Evolutionary conservation across 805 yeast genomes (phyloP).

Genomic region (Candida anglica): DNA sequence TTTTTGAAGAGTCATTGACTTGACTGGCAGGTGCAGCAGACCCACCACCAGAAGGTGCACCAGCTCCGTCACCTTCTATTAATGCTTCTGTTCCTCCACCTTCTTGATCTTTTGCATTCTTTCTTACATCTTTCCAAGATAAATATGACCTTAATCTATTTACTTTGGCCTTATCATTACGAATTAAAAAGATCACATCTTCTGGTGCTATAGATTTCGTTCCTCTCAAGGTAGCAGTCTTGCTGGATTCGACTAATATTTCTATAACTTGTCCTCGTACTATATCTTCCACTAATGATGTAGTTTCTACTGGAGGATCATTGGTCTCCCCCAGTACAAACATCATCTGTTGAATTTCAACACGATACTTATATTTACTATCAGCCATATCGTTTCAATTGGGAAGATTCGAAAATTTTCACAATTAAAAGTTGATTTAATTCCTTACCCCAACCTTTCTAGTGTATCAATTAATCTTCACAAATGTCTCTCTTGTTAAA

Average conservation of each 20-base stretch:
- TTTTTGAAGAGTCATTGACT: conserved; percentile 34
- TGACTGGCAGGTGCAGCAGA: conserved; percentile 31
- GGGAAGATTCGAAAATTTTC: background rate
- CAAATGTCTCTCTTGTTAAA: too few relatives aligned
- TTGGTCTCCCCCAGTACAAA: conserved; percentile 93
- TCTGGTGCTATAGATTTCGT: conserved; percentile 84
- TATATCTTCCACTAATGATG: conserved; percentile 90
- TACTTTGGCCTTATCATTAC: conserved; percentile 93
- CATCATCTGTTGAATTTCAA: conserved; percentile 98
- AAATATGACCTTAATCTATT: conserved; percentile 85
- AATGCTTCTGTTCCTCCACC: conserved; percentile 47
- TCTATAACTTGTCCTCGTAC: conserved; percentile 94
- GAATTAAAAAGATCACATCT: conserved; percentile 85
- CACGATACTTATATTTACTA: conserved; percentile 67
- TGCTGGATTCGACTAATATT: conserved; percentile 69
- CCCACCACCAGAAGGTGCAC: conserved; percentile 35
- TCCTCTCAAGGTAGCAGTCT: conserved; percentile 75
- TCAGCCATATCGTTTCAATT: conserved; percentile 9
- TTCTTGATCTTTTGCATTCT: conserved; percentile 62
- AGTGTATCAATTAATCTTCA: too few relatives aligned
- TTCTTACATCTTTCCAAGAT: conserved; percentile 96
- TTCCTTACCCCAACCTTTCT: too few relatives aligned
- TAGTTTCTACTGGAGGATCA: conserved; percentile 90
- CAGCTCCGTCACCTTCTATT: conserved; percentile 47
- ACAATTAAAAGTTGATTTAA: too few relatives aligned